Conservation (phyloP, 2,329 filamentous ascomycete species). For the Trichophyton rubrum region DNA sequence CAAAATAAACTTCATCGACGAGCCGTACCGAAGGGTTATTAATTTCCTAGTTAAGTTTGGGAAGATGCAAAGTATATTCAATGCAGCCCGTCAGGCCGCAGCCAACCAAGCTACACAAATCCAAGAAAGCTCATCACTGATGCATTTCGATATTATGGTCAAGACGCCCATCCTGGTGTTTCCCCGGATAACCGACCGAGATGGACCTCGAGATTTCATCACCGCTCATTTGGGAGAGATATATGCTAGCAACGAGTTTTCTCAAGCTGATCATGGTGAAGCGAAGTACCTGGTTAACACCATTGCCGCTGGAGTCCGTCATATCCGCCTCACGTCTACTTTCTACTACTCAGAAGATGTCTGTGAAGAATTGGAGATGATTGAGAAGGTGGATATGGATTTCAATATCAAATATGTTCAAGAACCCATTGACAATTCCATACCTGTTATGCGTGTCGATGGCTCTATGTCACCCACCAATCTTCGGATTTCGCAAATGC, state of each 20-base stretch:
- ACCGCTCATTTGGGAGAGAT: constrained; percentile 95
- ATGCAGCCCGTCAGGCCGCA: constrained; percentile 86
- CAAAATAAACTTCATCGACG: constrained; percentile 92
- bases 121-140: constrained; percentile 75
- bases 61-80: constrained; percentile 98
- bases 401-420: constrained; percentile 89
- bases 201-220: constrained; percentile 63
- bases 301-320: constrained; percentile 78
- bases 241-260: constrained; percentile 88
- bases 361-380: constrained; percentile 83
- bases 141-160: constrained; percentile 87
- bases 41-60: constrained; percentile 97
- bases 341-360: constrained; percentile 64
- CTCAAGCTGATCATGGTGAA: constrained; percentile 65
- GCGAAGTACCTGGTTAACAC: constrained; percentile 67
- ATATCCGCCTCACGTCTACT: constrained; percentile 79
- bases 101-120: constrained; percentile 87
- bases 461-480: constrained; percentile 91
- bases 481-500: constrained; percentile 74
- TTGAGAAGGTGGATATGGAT: constrained; percentile 88
- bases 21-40: constrained; percentile 95
- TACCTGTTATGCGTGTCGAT: constrained; percentile 84
- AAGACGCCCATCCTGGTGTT: constrained; percentile 96
- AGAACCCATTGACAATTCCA: constrained; percentile 60
- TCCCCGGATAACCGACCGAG: constrained; percentile 61